A percentile compares a stretch with the other conserved stretches of the same genome.
These are phyloP conservation scores for Fragilaria crotonensis DNA, from an alignment of 108 stramenopile species.

Conservation along the genomic window DNA sequence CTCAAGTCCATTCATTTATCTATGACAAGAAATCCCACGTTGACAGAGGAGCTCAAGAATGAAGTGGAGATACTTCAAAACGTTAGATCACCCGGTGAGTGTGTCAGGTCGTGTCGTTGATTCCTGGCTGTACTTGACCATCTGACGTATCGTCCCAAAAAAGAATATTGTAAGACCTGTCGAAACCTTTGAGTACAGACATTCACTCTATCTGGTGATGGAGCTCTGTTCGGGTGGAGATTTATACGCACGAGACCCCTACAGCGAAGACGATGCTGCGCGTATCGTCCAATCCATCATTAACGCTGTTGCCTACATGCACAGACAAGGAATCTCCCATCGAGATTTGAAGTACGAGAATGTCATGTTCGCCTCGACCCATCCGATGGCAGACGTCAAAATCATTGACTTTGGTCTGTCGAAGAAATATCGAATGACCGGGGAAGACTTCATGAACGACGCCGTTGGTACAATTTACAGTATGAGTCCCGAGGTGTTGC, in stretches of 20 bases:
- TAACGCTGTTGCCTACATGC: constrained; percentile 49
- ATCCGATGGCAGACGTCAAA: constrained; percentile 49
- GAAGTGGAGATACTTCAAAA: constrained; percentile 78
- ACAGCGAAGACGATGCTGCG: constrained; percentile 68
- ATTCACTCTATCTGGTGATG: constrained; percentile 78
- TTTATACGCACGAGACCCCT: constrained; percentile 72
- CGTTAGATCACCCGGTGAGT: constrained; percentile 71
- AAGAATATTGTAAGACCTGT: constrained; percentile 74
- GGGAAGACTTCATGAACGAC: constrained; percentile 10
- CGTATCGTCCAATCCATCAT: constrained; percentile 46
- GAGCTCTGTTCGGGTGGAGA: constrained; percentile 86
- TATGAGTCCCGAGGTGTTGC: constrained; percentile 52
- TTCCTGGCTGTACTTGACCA: no score
- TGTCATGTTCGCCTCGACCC: constrained; percentile 61
- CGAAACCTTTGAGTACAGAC: constrained; percentile 62
- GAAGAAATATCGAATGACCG: constrained; percentile 24
- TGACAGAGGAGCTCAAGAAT: constrained; percentile 36
- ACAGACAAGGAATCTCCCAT: constrained; percentile 41
- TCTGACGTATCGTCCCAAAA: no score
- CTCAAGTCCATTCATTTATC: constrained; percentile 25
- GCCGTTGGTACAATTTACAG: constrained; percentile 67
- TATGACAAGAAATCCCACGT: background rate
- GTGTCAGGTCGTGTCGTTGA: no score
- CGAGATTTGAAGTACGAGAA: constrained; percentile 84
- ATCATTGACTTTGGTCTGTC: constrained; percentile 62